These are phyloP conservation scores for Saturnispora galanensis DNA, from an alignment of 805 yeast species.

Conservation along the genomic window DNA sequence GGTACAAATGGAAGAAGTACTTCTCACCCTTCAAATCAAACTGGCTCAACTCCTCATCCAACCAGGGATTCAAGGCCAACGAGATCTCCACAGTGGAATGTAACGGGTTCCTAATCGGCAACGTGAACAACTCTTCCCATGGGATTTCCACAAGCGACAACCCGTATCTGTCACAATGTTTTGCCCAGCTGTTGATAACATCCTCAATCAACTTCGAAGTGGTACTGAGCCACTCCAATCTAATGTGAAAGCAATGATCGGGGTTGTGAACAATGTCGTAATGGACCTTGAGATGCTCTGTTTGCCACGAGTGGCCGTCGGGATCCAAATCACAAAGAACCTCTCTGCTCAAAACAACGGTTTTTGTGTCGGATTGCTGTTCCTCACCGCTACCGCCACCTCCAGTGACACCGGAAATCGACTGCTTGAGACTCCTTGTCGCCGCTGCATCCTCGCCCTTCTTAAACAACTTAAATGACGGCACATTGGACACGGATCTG, in stretches of 20 bases:
- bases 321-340: conserved; percentile 72
- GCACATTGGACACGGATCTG: conserved; percentile 3
- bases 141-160: conserved; percentile 79
- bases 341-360: conserved; percentile 55
- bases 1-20: conserved; percentile 68
- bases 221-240: conserved; percentile 88
- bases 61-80: conserved; percentile 65
- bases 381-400: conserved; percentile 7
- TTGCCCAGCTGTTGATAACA: conserved; percentile 62
- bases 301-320: conserved; percentile 55
- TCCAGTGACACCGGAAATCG: neutral
- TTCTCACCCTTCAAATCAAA: conserved; percentile 39
- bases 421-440: neutral
- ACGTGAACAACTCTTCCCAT: conserved; percentile 71
- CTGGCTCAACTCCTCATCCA: conserved; percentile 39
- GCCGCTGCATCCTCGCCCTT: neutral
- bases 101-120: conserved; percentile 76
- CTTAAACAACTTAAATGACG: conserved; percentile 4
- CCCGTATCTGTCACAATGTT: conserved; percentile 81
- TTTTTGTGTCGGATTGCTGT: conserved; percentile 1
- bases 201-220: conserved; percentile 83
- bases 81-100: conserved; percentile 70
- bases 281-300: conserved; percentile 73
- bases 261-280: conserved; percentile 91
- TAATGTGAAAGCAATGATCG: conserved; percentile 83